These are phyloP conservation scores for Dillenia turbinata DNA, from an alignment of 164 flowering plant species.

Conservation along the genomic window DNA sequence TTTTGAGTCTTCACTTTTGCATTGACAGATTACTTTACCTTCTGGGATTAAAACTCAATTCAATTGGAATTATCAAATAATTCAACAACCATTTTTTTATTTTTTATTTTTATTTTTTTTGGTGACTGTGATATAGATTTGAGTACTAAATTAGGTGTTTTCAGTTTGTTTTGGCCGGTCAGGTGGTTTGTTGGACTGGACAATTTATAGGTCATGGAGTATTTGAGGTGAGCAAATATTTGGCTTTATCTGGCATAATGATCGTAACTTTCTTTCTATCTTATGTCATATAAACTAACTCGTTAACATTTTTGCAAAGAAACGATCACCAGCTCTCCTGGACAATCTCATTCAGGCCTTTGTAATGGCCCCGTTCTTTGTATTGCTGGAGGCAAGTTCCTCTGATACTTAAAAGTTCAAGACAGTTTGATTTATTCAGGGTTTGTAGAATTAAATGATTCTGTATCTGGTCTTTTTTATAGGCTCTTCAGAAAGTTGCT, in stretches of 20 bases:
- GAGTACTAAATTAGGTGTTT: too few relatives aligned
- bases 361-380: slow-evolving; percentile 75
- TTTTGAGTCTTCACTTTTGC: too few relatives aligned
- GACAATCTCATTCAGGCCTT: slow-evolving; percentile 66
- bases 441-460: too few relatives aligned
- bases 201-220: slow-evolving; percentile 71
- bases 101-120: too few relatives aligned
- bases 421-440: too few relatives aligned
- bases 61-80: too few relatives aligned
- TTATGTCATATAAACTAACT: neutral
- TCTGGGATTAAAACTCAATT: too few relatives aligned
- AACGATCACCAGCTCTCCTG: slow-evolving; percentile 71
- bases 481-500: slow-evolving; percentile 38
- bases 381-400: slow-evolving; percentile 51
- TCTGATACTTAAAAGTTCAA: neutral
- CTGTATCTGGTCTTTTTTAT: slow-evolving; percentile 1
- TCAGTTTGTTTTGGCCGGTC: slow-evolving; percentile 59
- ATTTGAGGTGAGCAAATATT: slow-evolving; percentile 45
- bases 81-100: too few relatives aligned
- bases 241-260: neutral
- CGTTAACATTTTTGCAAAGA: slow-evolving; percentile 19
- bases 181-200: slow-evolving; percentile 61
- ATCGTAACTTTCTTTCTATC: neutral
- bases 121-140: too few relatives aligned
- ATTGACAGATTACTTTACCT: too few relatives aligned